phyloP scores from a whole-genome alignment of 2,329 filamentous ascomycete species.

The Penicillium sp. region DNA sequence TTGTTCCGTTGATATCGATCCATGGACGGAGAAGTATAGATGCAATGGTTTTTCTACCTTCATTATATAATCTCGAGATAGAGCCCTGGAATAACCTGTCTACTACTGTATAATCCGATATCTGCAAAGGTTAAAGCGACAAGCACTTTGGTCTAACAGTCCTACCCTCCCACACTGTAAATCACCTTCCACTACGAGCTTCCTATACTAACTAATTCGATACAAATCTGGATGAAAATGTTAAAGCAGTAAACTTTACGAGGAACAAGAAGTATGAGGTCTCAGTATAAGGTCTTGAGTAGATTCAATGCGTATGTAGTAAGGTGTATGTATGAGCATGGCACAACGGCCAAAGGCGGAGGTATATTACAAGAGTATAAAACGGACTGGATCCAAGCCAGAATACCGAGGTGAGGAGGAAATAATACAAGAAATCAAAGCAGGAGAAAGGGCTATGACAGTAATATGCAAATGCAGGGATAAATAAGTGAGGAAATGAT shows the following conservation, averaged over 20 bases:
- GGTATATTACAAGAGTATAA: conserved; percentile 37
- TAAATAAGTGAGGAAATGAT: conserved; percentile 11
- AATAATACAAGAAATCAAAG: conserved; percentile 20
- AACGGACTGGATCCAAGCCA: conserved; percentile 25
- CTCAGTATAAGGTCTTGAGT: not conserved
- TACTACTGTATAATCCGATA: not conserved
- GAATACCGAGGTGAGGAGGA: conserved; percentile 16
- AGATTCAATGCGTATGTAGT: conserved; percentile 8
- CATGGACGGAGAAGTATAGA: not conserved
- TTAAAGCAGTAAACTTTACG: not conserved
- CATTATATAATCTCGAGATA: too few species aligned
- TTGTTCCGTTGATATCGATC: conserved; percentile 24
- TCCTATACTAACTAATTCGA: not conserved
- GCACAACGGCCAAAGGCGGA: conserved; percentile 15
- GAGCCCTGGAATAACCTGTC: not conserved
- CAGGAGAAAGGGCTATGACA: conserved; percentile 8
- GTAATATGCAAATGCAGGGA: conserved; percentile 9
- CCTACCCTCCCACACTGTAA: not conserved
- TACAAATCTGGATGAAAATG: not conserved
- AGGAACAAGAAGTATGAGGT: not conserved
- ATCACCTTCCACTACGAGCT: not conserved
- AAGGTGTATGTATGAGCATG: conserved; percentile 24
- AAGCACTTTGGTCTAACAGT: not conserved
- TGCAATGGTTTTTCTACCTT: not conserved
- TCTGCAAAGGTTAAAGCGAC: not conserved